Base-by-base conservation (phyloP, 495 filamentous ascomycete genomes). In the Hyaloscypha variabilis region DNA sequence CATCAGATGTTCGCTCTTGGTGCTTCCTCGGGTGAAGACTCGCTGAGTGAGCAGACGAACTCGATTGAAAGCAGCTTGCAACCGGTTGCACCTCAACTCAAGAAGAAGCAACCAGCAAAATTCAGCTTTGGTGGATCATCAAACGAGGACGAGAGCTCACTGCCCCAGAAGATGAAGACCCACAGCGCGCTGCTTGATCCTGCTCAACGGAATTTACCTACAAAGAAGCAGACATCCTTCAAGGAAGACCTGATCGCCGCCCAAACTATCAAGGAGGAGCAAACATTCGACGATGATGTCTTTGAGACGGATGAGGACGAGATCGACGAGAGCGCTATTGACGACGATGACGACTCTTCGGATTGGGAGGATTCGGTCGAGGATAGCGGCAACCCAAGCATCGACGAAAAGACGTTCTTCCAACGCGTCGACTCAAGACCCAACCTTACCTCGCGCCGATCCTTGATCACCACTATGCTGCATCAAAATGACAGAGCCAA, bases 351-450 rank as follows among this genome's bases (percentile, higher is more conserved):
- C 51, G 91, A 93, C 54, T 90, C 90, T 28, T 92, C 83, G 2
- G 91, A 95, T 62, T 96, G 93, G 92, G 93, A 96, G 73, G 94
- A 97, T 68, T 95, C 93, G 8, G 85, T 90, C n/a, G 93, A 93
- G 34, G 91, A 96, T 64, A 96, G 88, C 70, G 92, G 87, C 25
- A 88, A 87, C 60, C 91, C 92, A 0, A 94, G 89, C 71, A 82
- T 91, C 26, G 90, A 94, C 61, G 92, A 95, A 23, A 87, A 86
- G 65, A 79, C 86, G 60, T 79, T 91, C 68, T 98, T 98, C 82
- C 87, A 92, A 73, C 88, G 95, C 8, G 93, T 98, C 30, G 93
- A 97, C 73, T 97, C 94, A 23, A 85, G 87, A 68, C 88, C 91
- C 2, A 91, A 97, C 66, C 83, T 99, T 5, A 87, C 90, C 11